phyloP scores from a whole-genome alignment of 495 filamentous ascomycete genomes.

The Annulohypoxylon moriforme region DNA sequence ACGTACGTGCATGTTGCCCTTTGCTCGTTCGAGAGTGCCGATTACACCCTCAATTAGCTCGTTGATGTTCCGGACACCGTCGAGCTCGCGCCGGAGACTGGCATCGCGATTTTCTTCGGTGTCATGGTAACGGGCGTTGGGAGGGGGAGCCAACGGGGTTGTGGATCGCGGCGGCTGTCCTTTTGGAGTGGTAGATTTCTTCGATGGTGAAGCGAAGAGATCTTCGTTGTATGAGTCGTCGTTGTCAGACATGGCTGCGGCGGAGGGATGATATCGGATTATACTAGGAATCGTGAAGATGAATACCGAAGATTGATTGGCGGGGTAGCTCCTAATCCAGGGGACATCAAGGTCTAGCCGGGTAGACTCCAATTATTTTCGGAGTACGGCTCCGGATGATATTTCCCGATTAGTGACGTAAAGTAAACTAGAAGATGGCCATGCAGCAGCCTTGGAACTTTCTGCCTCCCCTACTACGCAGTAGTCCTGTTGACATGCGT shows the following conservation, averaged over 20 bases:
- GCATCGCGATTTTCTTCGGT: conserved; percentile 76
- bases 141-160: conserved; percentile 58
- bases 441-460: not conserved
- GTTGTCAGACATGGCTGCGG: conserved; percentile 55
- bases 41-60: conserved; percentile 85
- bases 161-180: conserved; percentile 51
- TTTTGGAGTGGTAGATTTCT: conserved; percentile 32
- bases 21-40: conserved; percentile 81
- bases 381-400: conserved; percentile 2
- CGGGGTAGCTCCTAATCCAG: conserved; percentile 31
- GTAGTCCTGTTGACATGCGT: conserved; percentile 37
- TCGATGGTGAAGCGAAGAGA: conserved; percentile 78
- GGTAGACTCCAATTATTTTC: conserved; percentile 21
- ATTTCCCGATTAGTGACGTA: conserved; percentile 20
- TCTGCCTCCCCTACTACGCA: not conserved
- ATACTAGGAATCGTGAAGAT: not conserved
- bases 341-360: not conserved
- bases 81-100: conserved; percentile 79
- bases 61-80: conserved; percentile 85
- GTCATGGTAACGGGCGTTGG: conserved; percentile 68
- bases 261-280: not conserved
- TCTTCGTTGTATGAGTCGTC: conserved; percentile 73
- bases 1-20: conserved; percentile 88
- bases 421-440: not conserved
- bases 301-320: conserved; percentile 14